A percentile compares a stretch with the other conserved stretches of the same genome.
phyloP scores from a whole-genome alignment of 1,139 yeast species.

The Diutina ranongensis region DNA sequence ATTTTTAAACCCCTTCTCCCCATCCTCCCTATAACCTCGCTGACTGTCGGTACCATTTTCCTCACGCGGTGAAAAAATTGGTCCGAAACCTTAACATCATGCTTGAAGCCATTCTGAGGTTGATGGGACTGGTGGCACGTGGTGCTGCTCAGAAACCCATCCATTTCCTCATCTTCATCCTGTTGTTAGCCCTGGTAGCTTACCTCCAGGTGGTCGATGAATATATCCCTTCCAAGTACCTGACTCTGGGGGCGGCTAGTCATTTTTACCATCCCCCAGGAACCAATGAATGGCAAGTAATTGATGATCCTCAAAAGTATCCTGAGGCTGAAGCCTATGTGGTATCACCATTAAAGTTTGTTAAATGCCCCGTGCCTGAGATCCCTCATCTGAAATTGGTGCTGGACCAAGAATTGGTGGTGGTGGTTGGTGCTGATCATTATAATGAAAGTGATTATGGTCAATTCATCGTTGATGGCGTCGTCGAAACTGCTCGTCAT shows the following conservation, averaged over 20 bases:
- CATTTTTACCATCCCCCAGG: conserved; percentile 34
- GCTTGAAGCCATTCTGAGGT: conserved; percentile 16
- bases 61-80: neutral
- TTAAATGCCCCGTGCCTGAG: conserved; percentile 2
- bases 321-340: conserved; percentile 28
- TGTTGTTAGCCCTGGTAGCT: conserved; percentile 70
- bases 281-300: conserved; percentile 25
- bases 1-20: neutral
- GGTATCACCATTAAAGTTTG: neutral
- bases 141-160: conserved; percentile 78
- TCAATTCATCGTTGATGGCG: neutral
- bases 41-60: neutral
- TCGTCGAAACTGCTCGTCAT: conserved; percentile 2
- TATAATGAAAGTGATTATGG: neutral
- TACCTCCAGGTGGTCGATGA: conserved; percentile 77
- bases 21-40: neutral
- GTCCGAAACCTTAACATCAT: conserved; percentile 5
- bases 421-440: neutral
- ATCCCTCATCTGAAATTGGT: neutral
- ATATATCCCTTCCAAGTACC: conserved; percentile 39
- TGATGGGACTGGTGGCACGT: conserved; percentile 40
- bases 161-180: conserved; percentile 67
- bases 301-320: conserved; percentile 16
- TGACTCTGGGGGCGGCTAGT: conserved; percentile 8
- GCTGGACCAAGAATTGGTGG: neutral